Conservation (phyloP, 1,284 basidiomycete genomes). For the Fomitopsis pinicola region DNA sequence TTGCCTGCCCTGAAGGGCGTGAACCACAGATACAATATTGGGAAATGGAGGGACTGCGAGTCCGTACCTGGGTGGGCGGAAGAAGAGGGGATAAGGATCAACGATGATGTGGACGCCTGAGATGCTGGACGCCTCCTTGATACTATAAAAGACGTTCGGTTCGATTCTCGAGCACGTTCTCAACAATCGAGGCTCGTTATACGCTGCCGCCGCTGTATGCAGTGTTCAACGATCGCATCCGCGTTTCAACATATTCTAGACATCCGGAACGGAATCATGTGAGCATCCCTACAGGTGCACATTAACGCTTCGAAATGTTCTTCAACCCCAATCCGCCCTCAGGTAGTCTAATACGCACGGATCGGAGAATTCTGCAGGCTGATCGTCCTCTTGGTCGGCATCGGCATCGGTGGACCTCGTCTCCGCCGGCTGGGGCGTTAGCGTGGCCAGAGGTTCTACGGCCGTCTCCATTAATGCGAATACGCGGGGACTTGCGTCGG, state of each 20-base stretch:
- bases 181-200: too few relatives aligned
- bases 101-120: constrained; percentile 39
- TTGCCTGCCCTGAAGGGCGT: constrained; percentile 74
- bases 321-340: background rate
- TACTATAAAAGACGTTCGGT: too few relatives aligned
- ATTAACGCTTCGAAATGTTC: background rate
- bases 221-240: background rate
- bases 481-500: background rate
- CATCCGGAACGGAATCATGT: background rate
- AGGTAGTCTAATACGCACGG: background rate
- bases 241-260: background rate
- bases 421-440: too few relatives aligned
- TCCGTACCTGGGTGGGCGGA: constrained; percentile 9
- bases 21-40: constrained; percentile 80
- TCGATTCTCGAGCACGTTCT: too few relatives aligned
- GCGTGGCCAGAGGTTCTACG: background rate
- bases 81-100: constrained; percentile 29
- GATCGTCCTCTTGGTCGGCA: background rate
- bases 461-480: background rate
- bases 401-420: background rate
- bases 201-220: too few relatives aligned
- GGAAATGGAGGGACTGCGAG: constrained; percentile 39
- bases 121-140: too few relatives aligned
- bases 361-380: background rate
- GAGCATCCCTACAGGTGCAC: too few relatives aligned